Evolutionary conservation across 1,284 basidiomycete species (phyloP).

Genomic region (Marasmius tenuissimus): DNA sequence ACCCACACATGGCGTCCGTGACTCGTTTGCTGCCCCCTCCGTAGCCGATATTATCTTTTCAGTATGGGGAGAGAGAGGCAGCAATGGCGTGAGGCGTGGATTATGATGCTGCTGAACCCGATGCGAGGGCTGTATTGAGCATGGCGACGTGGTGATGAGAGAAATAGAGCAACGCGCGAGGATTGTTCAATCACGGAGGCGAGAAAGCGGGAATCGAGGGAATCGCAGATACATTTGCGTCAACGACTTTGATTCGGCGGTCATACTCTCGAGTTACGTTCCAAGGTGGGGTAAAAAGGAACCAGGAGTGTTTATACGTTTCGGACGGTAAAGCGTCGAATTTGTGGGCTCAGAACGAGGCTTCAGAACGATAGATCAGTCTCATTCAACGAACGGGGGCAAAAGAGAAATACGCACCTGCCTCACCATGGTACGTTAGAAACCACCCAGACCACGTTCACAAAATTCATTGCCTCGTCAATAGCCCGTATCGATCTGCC

Average conservation of each 20-base stretch:
- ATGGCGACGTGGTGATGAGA: neutral
- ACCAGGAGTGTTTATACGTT: constrained; percentile 87
- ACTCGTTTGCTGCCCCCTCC: constrained; percentile 91
- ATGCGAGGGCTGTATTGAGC: constrained; percentile 23
- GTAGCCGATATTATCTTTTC: constrained; percentile 92
- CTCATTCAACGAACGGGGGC: neutral
- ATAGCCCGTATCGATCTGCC: no score
- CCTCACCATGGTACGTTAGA: constrained; percentile 87
- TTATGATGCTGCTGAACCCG: constrained; percentile 63
- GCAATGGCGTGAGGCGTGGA: constrained; percentile 90
- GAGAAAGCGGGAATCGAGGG: no score
- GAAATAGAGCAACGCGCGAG: neutral
- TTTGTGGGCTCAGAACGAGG: constrained; percentile 83
- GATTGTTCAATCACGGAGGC: neutral
- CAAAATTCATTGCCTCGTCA: constrained; percentile 96
- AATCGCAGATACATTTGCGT: no score
- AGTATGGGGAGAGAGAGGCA: constrained; percentile 94
- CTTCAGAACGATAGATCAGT: constrained; percentile 36
- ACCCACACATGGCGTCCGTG: constrained; percentile 87
- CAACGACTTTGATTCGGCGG: no score
- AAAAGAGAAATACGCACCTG: constrained; percentile 40
- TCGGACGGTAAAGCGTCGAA: constrained; percentile 67
- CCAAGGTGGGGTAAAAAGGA: no score
- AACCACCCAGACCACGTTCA: constrained; percentile 95
- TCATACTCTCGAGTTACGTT: no score